A percentile compares a stretch with the other conserved stretches of the same genome.
Conservation (phyloP, 495 filamentous ascomycete species). For the Penicillium chermesinum region DNA sequence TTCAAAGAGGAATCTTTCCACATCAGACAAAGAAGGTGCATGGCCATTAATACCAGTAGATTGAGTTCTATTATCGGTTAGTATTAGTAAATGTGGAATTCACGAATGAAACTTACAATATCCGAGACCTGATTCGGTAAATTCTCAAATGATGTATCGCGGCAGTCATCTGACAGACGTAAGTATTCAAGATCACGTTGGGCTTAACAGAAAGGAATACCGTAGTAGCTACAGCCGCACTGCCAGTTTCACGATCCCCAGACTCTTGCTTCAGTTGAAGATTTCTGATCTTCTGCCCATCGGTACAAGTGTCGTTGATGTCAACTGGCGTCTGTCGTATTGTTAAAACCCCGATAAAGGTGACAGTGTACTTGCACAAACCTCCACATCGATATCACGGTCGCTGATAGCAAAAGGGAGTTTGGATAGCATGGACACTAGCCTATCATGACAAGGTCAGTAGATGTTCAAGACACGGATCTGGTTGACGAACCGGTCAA, state of each 20-base stretch:
- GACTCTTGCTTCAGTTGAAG: slow-evolving; percentile 1
- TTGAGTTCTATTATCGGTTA: slow-evolving; percentile 3
- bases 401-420: slow-evolving; percentile 13
- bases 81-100: neutral
- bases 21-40: slow-evolving; percentile 5
- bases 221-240: neutral
- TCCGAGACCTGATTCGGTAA: slow-evolving; percentile 9
- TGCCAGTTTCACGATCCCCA: neutral
- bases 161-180: slow-evolving; percentile 8
- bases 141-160: slow-evolving; percentile 10
- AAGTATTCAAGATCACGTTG: neutral
- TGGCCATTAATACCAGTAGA: slow-evolving; percentile 6
- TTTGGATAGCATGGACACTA: slow-evolving; percentile 6
- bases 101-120: slow-evolving; percentile 1
- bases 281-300: slow-evolving; percentile 4
- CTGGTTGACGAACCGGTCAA: slow-evolving; percentile 5
- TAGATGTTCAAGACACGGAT: neutral
- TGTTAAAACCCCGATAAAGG: neutral
- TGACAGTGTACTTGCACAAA: neutral
- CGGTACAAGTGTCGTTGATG: slow-evolving; percentile 10
- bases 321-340: slow-evolving; percentile 4
- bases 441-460: neutral
- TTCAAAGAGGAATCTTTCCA: slow-evolving; percentile 5
- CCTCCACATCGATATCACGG: slow-evolving; percentile 10
- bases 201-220: neutral